Evolutionary conservation across 805 yeast genomes (phyloP), one percentile per base, ranked within the genome.

Genomic region (Yamadazyma ubonensis): DNA sequence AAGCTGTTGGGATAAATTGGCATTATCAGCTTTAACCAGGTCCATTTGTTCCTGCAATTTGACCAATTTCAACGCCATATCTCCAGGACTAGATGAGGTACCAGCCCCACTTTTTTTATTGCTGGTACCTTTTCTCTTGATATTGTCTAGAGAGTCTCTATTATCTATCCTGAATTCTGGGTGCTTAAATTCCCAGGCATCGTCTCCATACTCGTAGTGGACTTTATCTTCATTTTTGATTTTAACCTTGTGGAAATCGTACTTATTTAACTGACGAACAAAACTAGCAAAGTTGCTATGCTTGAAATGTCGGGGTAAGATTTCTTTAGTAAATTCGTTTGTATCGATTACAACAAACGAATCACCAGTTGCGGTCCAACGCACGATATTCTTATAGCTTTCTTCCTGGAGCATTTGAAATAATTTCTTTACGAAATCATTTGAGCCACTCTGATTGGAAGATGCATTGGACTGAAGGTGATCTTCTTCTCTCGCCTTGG

Each of bases 181-280:
- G 60, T 93, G 98, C 56, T 81, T 80, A 67, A 93, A 91, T 59
- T 91, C 97, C 97, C 98, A 91, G 15, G 90, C 81, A 59, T 83
- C 79, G 41, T 82, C 88, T 28, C 89, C 86, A 53, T 81, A 80
- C 43, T 79, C 78, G 44, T 71, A 63, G 36, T 46, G 54, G 44
- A 54, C 57, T 51, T 74, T 75, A 45, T 78, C 85, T 50, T 81
- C 89, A 42, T 71, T 76, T 29, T 85, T 69, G 33, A 79, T 71
- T 57, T 91, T 86, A 32, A 93, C 95, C 65, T 93, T 93, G 70
- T 93, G 99, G 70, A 93, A 93, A 63, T 91, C 99, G 58, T 93
- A 93, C 63, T 93, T 93, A 72, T 93, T 93, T 53, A 93, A 71
- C 59, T 93, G 99, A 33, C 99, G 79, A 11, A 93, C 98, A 72